A percentile compares a stretch with the other conserved stretches of the same genome.
These are phyloP conservation scores for Alisma plantagoaquatica DNA, from an alignment of 106 monocot genomes.

Conservation along the genomic window DNA sequence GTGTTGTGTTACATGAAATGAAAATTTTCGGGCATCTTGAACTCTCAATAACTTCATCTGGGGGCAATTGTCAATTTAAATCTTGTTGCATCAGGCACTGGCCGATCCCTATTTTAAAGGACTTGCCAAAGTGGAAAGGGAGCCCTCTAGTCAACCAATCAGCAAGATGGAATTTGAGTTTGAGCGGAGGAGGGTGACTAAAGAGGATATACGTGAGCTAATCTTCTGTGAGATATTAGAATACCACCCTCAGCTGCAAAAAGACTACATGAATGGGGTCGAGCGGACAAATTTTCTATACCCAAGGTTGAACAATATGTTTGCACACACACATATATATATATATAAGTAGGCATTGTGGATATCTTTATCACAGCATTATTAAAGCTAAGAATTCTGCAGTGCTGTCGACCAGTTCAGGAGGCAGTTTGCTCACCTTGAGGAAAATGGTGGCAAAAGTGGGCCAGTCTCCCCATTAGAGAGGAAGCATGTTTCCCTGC, in stretches of 20 bases:
- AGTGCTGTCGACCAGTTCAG: constrained; percentile 93
- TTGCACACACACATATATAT: no score
- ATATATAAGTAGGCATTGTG: no score
- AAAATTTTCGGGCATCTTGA: no score
- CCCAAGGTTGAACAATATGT: no score
- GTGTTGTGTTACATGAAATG: no score
- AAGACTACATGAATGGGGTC: constrained; percentile 65
- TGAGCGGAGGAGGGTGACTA: constrained; percentile 69
- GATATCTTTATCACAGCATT: no score
- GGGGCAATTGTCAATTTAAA: no score
- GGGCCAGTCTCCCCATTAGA: constrained; percentile 43
- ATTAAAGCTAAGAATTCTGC: no score
- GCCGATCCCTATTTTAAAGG: constrained; percentile 89
- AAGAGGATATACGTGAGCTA: constrained; percentile 79
- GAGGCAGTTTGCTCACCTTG: constrained; percentile 80
- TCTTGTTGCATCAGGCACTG: constrained; percentile 44
- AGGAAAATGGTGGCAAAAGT: constrained; percentile 81
- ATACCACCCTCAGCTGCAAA: constrained; percentile 85
- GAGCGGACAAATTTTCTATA: constrained; percentile 71
- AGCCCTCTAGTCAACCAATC: constrained; percentile 81
- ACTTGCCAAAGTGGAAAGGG: constrained; percentile 72
- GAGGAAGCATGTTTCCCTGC: constrained; percentile 90
- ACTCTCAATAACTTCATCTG: no score
- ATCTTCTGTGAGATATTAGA: constrained; percentile 89
- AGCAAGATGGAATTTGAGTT: constrained; percentile 96